Conservation (phyloP, 1,284 basidiomycete genomes). For the Wallemia hederae region DNA sequence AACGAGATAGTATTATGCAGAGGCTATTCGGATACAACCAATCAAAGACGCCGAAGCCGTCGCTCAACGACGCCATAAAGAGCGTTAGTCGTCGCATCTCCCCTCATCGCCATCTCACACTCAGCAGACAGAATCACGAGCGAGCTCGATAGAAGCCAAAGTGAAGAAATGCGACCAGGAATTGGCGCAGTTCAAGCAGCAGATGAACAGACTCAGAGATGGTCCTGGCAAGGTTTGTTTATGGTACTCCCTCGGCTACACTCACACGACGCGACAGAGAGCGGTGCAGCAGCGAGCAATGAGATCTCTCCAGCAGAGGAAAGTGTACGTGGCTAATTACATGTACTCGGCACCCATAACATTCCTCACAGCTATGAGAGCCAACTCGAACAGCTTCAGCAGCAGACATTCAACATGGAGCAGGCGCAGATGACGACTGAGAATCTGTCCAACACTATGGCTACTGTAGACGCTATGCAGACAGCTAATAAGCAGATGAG, state of each 20-base stretch:
- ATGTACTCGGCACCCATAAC: neutral
- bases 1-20: no score
- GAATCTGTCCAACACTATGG: slow-evolving; percentile 96
- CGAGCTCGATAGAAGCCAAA: slow-evolving; percentile 83
- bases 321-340: slow-evolving; percentile 23
- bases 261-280: slow-evolving; percentile 21
- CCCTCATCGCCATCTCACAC: neutral
- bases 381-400: slow-evolving; percentile 66
- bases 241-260: slow-evolving; percentile 1
- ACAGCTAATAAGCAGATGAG: slow-evolving; percentile 89
- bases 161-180: slow-evolving; percentile 89
- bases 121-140: slow-evolving; percentile 51
- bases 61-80: slow-evolving; percentile 64
- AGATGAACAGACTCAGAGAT: slow-evolving; percentile 75
- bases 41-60: slow-evolving; percentile 33
- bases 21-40: slow-evolving; percentile 17
- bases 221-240: slow-evolving; percentile 69
- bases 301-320: slow-evolving; percentile 77
- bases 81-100: slow-evolving; percentile 27
- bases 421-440: slow-evolving; percentile 83
- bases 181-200: slow-evolving; percentile 69
- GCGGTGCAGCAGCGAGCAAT: slow-evolving; percentile 89
- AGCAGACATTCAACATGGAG: slow-evolving; percentile 98
- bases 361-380: slow-evolving; percentile 32
- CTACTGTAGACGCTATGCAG: slow-evolving; percentile 95